A percentile compares a stretch with the other conserved stretches of the same genome.
Evolutionary conservation across 2,329 filamentous ascomycete genomes (phyloP).

Genomic region (Talaromyces amestolkiae): DNA sequence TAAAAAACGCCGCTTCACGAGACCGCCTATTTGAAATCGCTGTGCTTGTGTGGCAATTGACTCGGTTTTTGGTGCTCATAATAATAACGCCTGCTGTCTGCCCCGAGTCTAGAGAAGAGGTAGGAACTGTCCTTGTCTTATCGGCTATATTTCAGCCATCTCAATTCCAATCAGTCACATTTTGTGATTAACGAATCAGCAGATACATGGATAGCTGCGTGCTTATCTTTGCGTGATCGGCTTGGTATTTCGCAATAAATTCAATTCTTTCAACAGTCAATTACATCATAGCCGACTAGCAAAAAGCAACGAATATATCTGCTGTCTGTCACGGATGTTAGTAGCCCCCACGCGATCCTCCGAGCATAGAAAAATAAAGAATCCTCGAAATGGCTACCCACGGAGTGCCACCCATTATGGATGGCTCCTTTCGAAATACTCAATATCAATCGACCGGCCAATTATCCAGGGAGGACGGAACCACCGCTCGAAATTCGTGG

Average conservation of each 20-base stretch:
- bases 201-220: background rate
- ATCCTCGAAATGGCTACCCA: slow-evolving; percentile 2
- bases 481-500: slow-evolving; percentile 16
- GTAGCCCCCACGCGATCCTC: background rate
- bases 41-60: background rate
- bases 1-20: background rate
- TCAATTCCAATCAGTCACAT: background rate
- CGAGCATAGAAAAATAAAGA: background rate
- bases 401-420: background rate
- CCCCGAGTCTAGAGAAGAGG: background rate
- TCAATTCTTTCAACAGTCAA: background rate
- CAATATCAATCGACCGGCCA: background rate
- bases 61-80: background rate
- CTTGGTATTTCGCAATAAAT: background rate
- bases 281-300: background rate
- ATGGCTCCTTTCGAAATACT: background rate
- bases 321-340: background rate
- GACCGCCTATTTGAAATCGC: background rate
- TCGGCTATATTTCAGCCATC: background rate
- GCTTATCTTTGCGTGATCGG: background rate
- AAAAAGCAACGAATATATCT: background rate
- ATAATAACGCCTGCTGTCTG: background rate
- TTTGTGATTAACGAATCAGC: background rate
- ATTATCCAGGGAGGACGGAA: background rate
- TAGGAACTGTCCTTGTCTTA: background rate